phyloP scores from a whole-genome alignment of 345 rosid genomes.

The Firmiana major region DNA sequence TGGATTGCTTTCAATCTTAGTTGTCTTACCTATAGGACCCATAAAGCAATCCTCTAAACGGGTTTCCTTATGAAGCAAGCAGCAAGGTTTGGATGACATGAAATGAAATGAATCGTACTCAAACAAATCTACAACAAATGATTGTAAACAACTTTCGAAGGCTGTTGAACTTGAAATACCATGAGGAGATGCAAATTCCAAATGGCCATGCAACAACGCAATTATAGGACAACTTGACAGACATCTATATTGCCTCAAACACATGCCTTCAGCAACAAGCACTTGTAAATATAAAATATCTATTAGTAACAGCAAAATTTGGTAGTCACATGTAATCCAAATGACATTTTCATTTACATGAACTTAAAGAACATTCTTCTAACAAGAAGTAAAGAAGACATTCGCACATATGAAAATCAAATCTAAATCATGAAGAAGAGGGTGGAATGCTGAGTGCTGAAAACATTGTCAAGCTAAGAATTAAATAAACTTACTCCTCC shows the following conservation, averaged over 20 bases:
- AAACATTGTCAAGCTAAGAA: constrained; percentile 19
- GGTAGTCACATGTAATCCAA: neutral
- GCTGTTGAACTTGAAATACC: neutral
- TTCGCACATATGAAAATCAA: neutral
- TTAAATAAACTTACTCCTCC: constrained; percentile 73
- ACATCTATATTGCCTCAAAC: neutral
- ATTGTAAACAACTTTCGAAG: neutral
- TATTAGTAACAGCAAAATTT: neutral
- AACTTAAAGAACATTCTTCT: neutral
- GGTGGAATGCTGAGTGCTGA: neutral
- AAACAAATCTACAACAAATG: neutral
- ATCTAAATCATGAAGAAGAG: neutral
- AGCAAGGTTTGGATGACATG: neutral
- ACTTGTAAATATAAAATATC: neutral
- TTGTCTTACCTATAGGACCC: neutral
- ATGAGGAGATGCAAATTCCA: constrained; percentile 3
- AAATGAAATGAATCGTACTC: neutral
- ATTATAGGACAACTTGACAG: neutral
- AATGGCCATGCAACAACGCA: neutral
- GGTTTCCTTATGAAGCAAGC: neutral
- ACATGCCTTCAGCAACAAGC: neutral
- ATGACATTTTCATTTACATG: neutral
- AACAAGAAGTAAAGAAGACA: neutral
- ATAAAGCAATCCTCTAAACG: neutral
- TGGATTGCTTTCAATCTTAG: neutral